Percentiles rank a stretch among this genome's conserved stretches.
Evolutionary conservation across 257 asterid genomes (phyloP).

Genomic region (Buddleja alternifolia): DNA sequence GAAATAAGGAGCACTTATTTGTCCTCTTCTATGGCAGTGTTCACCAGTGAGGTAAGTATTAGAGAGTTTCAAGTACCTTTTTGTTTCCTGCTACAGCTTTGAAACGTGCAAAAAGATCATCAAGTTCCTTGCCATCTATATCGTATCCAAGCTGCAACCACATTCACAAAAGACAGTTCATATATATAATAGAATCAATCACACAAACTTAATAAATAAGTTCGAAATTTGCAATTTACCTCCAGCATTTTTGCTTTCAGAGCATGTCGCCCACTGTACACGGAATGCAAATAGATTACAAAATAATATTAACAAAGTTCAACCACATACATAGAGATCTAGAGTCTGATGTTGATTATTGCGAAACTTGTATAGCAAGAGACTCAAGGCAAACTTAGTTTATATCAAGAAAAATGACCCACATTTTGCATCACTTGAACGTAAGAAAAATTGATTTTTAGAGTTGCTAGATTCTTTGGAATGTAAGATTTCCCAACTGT

Average conservation of each 20-base stretch:
- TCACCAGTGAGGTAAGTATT: neutral
- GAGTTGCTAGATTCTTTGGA: neutral
- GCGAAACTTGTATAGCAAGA: neutral
- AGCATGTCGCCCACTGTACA: constrained; percentile 96
- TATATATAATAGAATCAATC: constrained; percentile 17
- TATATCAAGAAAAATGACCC: neutral
- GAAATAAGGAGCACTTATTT: neutral
- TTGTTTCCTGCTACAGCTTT: constrained; percentile 91
- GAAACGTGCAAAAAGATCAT: constrained; percentile 89
- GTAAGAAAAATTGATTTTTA: neutral
- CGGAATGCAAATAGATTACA: constrained; percentile 31
- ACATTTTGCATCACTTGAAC: neutral
- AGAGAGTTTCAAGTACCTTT: constrained; percentile 56
- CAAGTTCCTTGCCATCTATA: constrained; percentile 82
- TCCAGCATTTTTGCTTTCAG: constrained; percentile 84
- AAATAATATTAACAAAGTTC: constrained; percentile 17
- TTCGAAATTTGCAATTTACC: constrained; percentile 47
- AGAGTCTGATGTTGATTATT: neutral
- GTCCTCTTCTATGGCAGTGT: neutral
- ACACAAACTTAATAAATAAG: constrained; percentile 17
- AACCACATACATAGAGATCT: constrained; percentile 17
- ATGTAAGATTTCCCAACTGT: neutral
- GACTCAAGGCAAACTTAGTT: neutral
- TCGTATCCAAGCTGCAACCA: constrained; percentile 85
- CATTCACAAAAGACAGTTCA: constrained; percentile 20